Evolutionary conservation across 352 stramenopile genomes (phyloP), one percentile per base, ranked within the genome.

Genomic region (Globisporangium acanthophoron): DNA sequence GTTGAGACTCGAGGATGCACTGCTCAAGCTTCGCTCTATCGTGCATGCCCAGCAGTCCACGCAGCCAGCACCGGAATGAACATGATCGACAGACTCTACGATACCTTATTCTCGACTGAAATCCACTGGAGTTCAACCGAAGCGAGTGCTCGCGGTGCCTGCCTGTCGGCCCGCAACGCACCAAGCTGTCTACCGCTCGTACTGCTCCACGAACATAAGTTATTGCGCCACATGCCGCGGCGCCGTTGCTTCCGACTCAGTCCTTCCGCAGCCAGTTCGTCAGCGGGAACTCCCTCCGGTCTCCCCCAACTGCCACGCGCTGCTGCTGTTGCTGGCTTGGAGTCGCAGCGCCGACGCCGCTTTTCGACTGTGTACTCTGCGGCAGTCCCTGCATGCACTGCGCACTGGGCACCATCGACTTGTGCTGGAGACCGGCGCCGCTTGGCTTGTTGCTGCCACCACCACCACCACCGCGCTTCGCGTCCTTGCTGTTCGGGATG

Each of bases 221-320:
- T 51, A 56, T 55, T 11, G 51, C 51, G 55, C 3, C 15, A 57
- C 39, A 15, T 9, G 18, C 8, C 8, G 8, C 21, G 3, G n/a
- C 24, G 29, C 39, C 16, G 20, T 39, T 12, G 11, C 35, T 21
- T 40, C 41, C 41, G 15, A n/a, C 46, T 54, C 35, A 61, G 8
- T 62, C 76, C 59, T 87, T 83, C 50, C 69, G 71, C 55, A 91
- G 66, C 81, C 81, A 91, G 47, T 70, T 85, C 15, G 77, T 89
- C 37, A 91, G 66, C 9, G 72, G 71, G 58, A 80, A 88, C 51
- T 85, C 75, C 31, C 71, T 71, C 24, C 74, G 77, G 45, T 80
- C 76, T 21, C 65, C 41, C 16, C 13, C 57, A 18, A 52, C 41
- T 13, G 39, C 67, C 24, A 55, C 33, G 37, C 53, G 33, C 44